Evolutionary conservation across 192 early-diverging fungal species (phyloP).

Genomic region (Coemansia sp.): DNA sequence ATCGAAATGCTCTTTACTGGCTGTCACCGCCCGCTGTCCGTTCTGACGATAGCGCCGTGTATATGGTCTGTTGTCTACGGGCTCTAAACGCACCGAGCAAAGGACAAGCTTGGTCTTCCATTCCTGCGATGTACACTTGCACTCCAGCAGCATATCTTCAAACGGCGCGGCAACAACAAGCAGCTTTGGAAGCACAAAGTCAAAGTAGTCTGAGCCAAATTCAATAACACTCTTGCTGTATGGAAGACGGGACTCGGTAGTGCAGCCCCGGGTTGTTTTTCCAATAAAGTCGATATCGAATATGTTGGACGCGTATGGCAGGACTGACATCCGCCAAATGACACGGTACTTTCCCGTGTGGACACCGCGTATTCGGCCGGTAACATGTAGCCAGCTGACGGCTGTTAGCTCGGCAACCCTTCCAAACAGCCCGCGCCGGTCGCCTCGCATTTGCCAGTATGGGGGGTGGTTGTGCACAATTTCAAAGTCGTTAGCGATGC

Average conservation of each 20-base stretch:
- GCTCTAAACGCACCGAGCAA: constrained; percentile 42
- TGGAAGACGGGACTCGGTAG: constrained; percentile 24
- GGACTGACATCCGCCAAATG: constrained; percentile 34
- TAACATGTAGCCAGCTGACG: constrained; percentile 45
- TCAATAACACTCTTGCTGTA: constrained; percentile 22
- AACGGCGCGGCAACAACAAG: constrained; percentile 28
- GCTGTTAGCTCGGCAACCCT: constrained; percentile 23
- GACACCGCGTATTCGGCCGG: constrained; percentile 23
- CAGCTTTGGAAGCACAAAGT: constrained; percentile 33
- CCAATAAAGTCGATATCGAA: constrained; percentile 32
- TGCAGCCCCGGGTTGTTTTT: constrained; percentile 1
- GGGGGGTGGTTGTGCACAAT: constrained; percentile 31
- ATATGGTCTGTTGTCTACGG: neutral
- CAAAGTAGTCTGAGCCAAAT: constrained; percentile 51
- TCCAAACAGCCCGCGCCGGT: constrained; percentile 38
- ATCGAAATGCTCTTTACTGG: neutral
- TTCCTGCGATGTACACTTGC: constrained; percentile 24
- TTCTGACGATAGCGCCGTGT: constrained; percentile 2
- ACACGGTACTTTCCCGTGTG: constrained; percentile 37
- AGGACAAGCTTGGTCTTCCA: constrained; percentile 37
- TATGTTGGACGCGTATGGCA: constrained; percentile 34
- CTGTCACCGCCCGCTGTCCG: neutral
- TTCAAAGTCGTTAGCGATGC: constrained; percentile 27
- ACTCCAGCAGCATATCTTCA: constrained; percentile 33
- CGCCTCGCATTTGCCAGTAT: constrained; percentile 23